A percentile compares a stretch with the other conserved stretches of the same genome.
Conservation (phyloP, 371 early-diverging fungal species). For the Gilbertella persicaria region DNA sequence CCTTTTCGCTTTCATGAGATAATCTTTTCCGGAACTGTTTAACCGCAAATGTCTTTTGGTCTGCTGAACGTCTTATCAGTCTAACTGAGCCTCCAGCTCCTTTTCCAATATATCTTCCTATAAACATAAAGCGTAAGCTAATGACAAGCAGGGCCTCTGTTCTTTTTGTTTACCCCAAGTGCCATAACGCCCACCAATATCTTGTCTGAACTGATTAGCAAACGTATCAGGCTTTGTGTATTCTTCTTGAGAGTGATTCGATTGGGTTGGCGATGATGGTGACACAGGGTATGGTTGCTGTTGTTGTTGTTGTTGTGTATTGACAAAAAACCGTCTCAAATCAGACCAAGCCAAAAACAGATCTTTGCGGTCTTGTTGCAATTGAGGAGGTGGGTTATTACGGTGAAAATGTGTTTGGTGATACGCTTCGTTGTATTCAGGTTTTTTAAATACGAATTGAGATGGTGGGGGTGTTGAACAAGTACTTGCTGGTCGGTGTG, state of each 20-base stretch:
- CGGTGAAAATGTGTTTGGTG: conserved; percentile 35
- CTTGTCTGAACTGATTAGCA: conserved; percentile 35
- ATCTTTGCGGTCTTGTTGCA: conserved; percentile 13
- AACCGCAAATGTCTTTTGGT: conserved; percentile 64
- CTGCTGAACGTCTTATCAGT: conserved; percentile 48
- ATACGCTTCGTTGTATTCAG: conserved; percentile 34
- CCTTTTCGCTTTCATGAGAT: conserved; percentile 66
- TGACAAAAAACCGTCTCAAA: conserved; percentile 30
- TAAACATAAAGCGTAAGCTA: background rate
- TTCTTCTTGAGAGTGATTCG: conserved; percentile 18
- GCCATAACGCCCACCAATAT: conserved; percentile 30
- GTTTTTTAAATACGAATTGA: conserved; percentile 38
- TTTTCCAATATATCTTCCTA: conserved; percentile 63
- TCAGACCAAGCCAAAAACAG: conserved; percentile 37
- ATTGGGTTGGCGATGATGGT: conserved; percentile 18
- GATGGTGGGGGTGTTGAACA: conserved; percentile 32
- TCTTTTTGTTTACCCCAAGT: conserved; percentile 30
- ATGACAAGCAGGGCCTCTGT: background rate
- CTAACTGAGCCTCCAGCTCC: conserved; percentile 75
- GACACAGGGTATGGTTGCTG: conserved; percentile 1
- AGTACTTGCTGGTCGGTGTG: conserved; percentile 25
- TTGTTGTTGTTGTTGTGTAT: conserved; percentile 21
- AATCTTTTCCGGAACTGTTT: conserved; percentile 76
- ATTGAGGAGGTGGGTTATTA: conserved; percentile 1
- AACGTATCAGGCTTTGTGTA: conserved; percentile 19